These are phyloP conservation scores for Xylaria acuta DNA, from an alignment of 495 filamentous ascomycete species.

Conservation along the genomic window DNA sequence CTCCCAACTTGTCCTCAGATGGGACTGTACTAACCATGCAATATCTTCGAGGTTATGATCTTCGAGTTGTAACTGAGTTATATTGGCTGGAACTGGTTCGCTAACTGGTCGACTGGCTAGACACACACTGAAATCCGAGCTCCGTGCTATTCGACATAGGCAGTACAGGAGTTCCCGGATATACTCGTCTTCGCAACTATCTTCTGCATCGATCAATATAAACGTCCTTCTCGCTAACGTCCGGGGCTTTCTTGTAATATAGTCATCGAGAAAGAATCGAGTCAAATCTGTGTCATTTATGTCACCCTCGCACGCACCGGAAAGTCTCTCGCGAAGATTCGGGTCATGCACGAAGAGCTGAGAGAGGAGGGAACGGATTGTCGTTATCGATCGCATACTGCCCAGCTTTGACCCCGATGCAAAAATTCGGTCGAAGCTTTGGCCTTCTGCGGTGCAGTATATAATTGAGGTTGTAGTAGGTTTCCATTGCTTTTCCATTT, in stretches of 20 bases:
- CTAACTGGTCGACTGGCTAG: constrained; percentile 33
- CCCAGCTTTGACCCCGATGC: not conserved
- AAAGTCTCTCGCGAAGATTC: constrained; percentile 36
- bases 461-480: constrained; percentile 40
- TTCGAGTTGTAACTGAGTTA: constrained; percentile 42
- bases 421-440: constrained; percentile 27
- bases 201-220: constrained; percentile 44
- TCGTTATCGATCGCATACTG: constrained; percentile 23
- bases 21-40: constrained; percentile 42
- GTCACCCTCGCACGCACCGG: constrained; percentile 31
- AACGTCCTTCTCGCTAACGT: constrained; percentile 42
- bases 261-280: constrained; percentile 48
- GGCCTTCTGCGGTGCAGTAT: constrained; percentile 35
- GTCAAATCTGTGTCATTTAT: constrained; percentile 42
- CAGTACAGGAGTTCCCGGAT: constrained; percentile 42
- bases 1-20: constrained; percentile 45
- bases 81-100: constrained; percentile 34
- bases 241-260: constrained; percentile 37
- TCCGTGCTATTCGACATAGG: constrained; percentile 42
- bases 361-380: constrained; percentile 44
- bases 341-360: constrained; percentile 46
- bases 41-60: constrained; percentile 46
- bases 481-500: constrained; percentile 43
- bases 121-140: constrained; percentile 49
- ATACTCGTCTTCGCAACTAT: constrained; percentile 37